Percentiles rank a stretch among this genome's conserved stretches.
phyloP scores from a whole-genome alignment of 1,284 basidiomycete species.

The Boletus sp. region DNA sequence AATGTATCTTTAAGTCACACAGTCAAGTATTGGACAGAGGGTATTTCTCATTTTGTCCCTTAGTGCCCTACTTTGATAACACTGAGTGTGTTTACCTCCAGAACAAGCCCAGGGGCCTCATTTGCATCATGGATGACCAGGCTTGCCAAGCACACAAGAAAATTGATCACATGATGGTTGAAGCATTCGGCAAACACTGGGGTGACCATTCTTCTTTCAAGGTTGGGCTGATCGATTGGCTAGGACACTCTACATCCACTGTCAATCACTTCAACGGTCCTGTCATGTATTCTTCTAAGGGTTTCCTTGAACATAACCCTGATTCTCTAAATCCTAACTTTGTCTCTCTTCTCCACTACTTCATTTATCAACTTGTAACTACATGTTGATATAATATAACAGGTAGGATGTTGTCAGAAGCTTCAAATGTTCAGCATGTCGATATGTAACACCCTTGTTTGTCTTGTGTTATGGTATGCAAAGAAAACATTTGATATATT shows the following conservation, averaged over 20 bases:
- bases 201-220: too few species aligned
- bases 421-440: too few species aligned
- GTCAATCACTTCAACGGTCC: constrained; percentile 59
- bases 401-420: too few species aligned
- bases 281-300: constrained; percentile 90
- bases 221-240: too few species aligned
- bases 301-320: constrained; percentile 87
- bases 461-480: too few species aligned
- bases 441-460: too few species aligned
- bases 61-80: constrained; percentile 89
- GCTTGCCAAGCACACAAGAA: constrained; percentile 85
- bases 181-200: constrained; percentile 66
- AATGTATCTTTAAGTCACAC: constrained; percentile 65
- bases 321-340: constrained; percentile 94
- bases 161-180: constrained; percentile 93
- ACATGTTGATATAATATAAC: too few species aligned
- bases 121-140: constrained; percentile 98
- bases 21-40: constrained; percentile 86
- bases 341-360: constrained; percentile 62
- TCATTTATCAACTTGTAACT: too few species aligned
- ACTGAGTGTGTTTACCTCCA: constrained; percentile 87
- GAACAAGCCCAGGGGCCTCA: constrained; percentile 87
- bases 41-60: constrained; percentile 75
- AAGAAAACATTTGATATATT: background rate
- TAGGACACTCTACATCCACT: too few species aligned